Evolutionary conservation across 1,284 basidiomycete species (phyloP).

Genomic region (Ustilago curta): DNA sequence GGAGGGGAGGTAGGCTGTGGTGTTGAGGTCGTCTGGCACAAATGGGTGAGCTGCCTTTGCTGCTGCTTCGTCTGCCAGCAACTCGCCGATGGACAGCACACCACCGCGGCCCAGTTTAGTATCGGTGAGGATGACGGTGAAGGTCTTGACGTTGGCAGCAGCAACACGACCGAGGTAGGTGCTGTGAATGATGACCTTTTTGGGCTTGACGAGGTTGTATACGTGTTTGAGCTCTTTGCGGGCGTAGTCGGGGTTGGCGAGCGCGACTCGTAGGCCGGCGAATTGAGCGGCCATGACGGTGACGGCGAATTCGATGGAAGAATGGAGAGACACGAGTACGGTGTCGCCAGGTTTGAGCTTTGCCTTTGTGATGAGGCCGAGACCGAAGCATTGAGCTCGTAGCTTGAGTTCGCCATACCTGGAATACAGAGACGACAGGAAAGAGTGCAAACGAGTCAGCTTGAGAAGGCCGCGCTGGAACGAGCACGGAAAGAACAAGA

Average conservation of each 20-base stretch:
- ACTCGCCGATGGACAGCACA: constrained; percentile 21
- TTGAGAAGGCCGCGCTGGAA: background rate
- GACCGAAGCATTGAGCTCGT: constrained; percentile 38
- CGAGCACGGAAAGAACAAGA: background rate
- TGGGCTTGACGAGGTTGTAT: constrained; percentile 38
- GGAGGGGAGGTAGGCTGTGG: constrained; percentile 39
- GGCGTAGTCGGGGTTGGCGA: constrained; percentile 47
- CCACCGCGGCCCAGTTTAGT: constrained; percentile 27
- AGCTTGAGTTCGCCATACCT: constrained; percentile 48
- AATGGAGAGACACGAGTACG: constrained; percentile 35
- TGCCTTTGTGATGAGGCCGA: constrained; percentile 40
- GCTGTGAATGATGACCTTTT: constrained; percentile 41
- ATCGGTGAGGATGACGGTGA: constrained; percentile 32
- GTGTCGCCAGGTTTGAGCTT: constrained; percentile 48
- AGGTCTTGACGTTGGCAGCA: constrained; percentile 25
- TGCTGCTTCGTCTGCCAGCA: constrained; percentile 14
- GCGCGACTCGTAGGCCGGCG: constrained; percentile 43
- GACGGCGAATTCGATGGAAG: constrained; percentile 52
- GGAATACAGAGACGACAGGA: background rate
- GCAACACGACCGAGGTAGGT: constrained; percentile 20
- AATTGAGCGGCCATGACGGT: constrained; percentile 42
- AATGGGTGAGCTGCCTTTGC: constrained; percentile 13
- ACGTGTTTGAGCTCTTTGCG: constrained; percentile 45
- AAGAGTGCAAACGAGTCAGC: background rate
- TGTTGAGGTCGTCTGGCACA: constrained; percentile 17